Conservation (phyloP, 1,284 basidiomycete species). For the Hymenochaete sp. region DNA sequence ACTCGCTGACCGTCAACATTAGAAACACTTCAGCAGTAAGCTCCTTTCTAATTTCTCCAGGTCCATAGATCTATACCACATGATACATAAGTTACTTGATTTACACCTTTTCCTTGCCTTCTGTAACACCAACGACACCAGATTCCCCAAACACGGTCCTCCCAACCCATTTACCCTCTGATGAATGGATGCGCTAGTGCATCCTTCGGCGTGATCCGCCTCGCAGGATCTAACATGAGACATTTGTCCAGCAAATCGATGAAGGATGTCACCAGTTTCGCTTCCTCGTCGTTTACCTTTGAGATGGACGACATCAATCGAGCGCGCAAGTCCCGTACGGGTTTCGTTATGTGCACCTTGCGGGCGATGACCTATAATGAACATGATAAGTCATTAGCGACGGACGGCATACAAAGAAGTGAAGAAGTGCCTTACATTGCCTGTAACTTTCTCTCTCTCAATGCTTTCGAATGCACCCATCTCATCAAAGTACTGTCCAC, state of each 20-base stretch:
- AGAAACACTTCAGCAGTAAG: no score
- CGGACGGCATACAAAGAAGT: background rate
- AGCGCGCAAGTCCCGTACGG: slow-evolving; percentile 71
- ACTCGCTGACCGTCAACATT: no score
- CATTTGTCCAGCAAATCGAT: slow-evolving; percentile 91
- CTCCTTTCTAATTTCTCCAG: no score
- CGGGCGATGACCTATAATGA: slow-evolving; percentile 63
- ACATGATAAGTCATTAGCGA: slow-evolving; percentile 11
- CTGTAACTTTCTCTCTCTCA: slow-evolving; percentile 78
- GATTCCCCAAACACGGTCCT: no score
- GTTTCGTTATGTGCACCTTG: slow-evolving; percentile 80
- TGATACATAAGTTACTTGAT: no score
- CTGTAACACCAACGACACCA: no score
- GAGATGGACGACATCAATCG: slow-evolving; percentile 75
- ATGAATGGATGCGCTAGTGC: slow-evolving; percentile 86
- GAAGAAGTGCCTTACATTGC: slow-evolving; percentile 50
- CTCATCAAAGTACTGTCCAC: slow-evolving; percentile 90
- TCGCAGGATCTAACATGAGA: slow-evolving; percentile 81
- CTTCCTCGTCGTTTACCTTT: slow-evolving; percentile 84
- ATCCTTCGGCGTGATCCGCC: slow-evolving; percentile 81
- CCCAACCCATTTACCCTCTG: slow-evolving; percentile 53
- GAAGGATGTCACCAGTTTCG: slow-evolving; percentile 74
- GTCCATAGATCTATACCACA: no score
- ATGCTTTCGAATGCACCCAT: slow-evolving; percentile 73
- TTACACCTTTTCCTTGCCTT: no score